Evolutionary conservation across 495 filamentous ascomycete genomes (phyloP).

Genomic region (Penicillium parvum): DNA sequence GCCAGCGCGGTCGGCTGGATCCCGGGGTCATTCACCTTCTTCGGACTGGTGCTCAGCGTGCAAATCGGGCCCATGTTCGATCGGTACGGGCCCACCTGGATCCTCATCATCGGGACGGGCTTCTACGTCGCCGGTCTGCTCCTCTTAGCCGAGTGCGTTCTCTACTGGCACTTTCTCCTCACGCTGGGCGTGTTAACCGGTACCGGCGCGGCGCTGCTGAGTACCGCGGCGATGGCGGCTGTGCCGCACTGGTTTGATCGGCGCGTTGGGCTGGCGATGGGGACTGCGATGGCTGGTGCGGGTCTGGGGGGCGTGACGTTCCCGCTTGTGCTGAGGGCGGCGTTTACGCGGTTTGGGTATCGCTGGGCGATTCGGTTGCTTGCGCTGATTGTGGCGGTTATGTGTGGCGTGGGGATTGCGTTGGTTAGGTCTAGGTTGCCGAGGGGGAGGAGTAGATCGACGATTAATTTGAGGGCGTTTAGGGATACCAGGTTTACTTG

Average conservation of each 20-base stretch:
- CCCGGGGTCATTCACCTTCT: slow-evolving; percentile 57
- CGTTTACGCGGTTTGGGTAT: slow-evolving; percentile 52
- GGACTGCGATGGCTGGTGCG: slow-evolving; percentile 35
- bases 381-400: slow-evolving; percentile 51
- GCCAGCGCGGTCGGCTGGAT: slow-evolving; percentile 63
- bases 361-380: slow-evolving; percentile 58
- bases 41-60: slow-evolving; percentile 57
- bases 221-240: slow-evolving; percentile 42
- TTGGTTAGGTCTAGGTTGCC: slow-evolving; percentile 34
- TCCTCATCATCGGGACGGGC: slow-evolving; percentile 50
- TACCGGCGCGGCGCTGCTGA: slow-evolving; percentile 53
- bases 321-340: slow-evolving; percentile 51
- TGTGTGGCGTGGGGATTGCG: slow-evolving; percentile 44
- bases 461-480: slow-evolving; percentile 56
- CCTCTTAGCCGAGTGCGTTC: slow-evolving; percentile 46
- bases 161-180: slow-evolving; percentile 66
- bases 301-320: slow-evolving; percentile 57
- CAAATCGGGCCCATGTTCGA: slow-evolving; percentile 66
- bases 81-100: slow-evolving; percentile 49
- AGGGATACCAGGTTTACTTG: slow-evolving; percentile 42
- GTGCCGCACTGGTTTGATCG: slow-evolving; percentile 41
- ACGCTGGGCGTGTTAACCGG: slow-evolving; percentile 57
- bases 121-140: slow-evolving; percentile 51
- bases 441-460: slow-evolving; percentile 28
- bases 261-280: slow-evolving; percentile 34